A percentile compares a stretch with the other conserved stretches of the same genome.
Evolutionary conservation across 257 asterid genomes (phyloP).

Genomic region (Scutellaria minor): DNA sequence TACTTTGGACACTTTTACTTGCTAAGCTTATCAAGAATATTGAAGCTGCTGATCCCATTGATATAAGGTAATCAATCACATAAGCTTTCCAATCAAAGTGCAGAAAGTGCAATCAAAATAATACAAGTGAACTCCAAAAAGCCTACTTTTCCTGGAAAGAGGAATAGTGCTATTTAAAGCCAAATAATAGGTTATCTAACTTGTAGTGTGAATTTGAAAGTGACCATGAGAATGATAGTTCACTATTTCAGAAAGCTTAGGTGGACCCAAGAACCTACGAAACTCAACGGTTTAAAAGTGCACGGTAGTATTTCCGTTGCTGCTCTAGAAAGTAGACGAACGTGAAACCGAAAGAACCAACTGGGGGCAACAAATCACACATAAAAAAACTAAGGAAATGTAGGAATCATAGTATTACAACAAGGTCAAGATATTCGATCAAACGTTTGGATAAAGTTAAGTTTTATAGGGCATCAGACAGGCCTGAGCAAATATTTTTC

Average conservation of each 20-base stretch:
- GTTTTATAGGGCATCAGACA: constrained; percentile 32
- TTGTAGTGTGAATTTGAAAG: constrained; percentile 14
- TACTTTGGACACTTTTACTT: no score
- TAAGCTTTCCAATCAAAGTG: neutral
- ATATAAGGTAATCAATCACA: no score
- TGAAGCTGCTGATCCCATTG: neutral
- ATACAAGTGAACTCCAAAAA: constrained; percentile 25
- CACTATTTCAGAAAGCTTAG: constrained; percentile 10
- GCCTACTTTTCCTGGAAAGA: constrained; percentile 29
- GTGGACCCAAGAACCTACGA: constrained; percentile 23
- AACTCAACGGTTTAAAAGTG: neutral
- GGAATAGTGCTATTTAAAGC: neutral
- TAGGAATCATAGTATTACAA: constrained; percentile 34
- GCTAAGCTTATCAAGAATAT: neutral
- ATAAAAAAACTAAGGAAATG: neutral
- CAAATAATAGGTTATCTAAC: neutral
- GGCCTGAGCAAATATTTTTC: constrained; percentile 12
- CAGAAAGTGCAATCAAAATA: neutral
- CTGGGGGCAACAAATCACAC: constrained; percentile 18
- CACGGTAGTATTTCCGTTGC: neutral
- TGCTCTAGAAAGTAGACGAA: no score
- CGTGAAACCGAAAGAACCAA: no score
- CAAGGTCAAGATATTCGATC: constrained; percentile 26
- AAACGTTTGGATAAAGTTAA: constrained; percentile 4
- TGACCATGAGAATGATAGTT: neutral